Base-by-base conservation (phyloP, 345 rosid genomes). In the Corchorus capsularis region DNA sequence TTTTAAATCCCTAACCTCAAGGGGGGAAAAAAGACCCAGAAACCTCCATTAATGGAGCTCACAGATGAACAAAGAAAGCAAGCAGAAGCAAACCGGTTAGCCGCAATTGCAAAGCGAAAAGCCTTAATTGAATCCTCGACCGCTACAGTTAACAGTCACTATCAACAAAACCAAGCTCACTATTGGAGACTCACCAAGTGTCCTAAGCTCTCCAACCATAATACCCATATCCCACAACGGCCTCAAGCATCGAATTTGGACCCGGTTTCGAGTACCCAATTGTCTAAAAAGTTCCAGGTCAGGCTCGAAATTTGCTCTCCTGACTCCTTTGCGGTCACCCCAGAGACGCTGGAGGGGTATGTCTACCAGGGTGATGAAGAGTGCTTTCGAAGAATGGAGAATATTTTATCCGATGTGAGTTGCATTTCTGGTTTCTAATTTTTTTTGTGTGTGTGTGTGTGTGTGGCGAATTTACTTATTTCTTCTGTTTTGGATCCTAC, bases 281-380 rank as follows among this genome's bases (percentile, higher is more conserved):
- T 75, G 37, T 67, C 81, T 34, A 86, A 82, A 52, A 89, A 83
- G 46, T 93, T 93, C 83, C 82, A 76, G 52, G 94, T 83, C 79
- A 84, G 89, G 81, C 91, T 95, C 62, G 99, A 95, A 87, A 89
- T 95, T 34, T 90, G 90, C 86, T 89, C 97, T 27, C 92, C 96
- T 37, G 94, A 95, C 79, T 90, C 94, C 70, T 95, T 95, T 81
- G 86, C 92, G 8, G 83, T 85, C 65, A 86, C 91, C 50, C 94
- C 94, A 12, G 78, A 74, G 71, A 83, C 82, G 46, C 19, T 83
- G 56, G 54, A 74, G 54, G 90, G 95, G 67, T 89, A 86, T 71
- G n/a, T 71, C 6, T 90, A 79, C 85, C 96, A 89, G 0, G 93
- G 89, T 50, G 91, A 84, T 75, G 86, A 86, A 37, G 89, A 84